Evolutionary conservation across 2,329 filamentous ascomycete species (phyloP), one percentile per base, ranked within the genome.

Genomic region (Falciphora oryzae): DNA sequence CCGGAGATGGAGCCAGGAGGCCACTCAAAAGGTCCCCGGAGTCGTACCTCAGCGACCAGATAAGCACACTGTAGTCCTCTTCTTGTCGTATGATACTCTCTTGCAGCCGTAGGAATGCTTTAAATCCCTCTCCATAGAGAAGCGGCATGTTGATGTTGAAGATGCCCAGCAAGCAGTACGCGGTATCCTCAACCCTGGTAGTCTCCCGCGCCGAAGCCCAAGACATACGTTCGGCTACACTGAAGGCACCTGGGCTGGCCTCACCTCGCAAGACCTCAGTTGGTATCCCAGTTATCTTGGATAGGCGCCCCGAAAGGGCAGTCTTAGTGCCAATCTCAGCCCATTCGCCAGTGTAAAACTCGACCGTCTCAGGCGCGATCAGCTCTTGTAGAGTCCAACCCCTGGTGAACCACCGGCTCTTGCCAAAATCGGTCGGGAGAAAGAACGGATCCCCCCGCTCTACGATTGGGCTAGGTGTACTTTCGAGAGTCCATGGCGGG

Each of bases 1-100:
- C 68, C n/a, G 78, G 25, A 84, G 80, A 0, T 86, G 89, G 71
- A 81, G 80, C 65, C n/a, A 73, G 65, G 14, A 72, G 66, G 3
- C 72, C 71, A 31, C 65, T 65, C 4, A 62, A 35, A 29, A 29
- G 22, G 53, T 31, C 35, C 14, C n/a, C 14, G 29, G 29, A 27
- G 35, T 69, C 65, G 2, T 63, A 28, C 38, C 25, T 18, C 13
- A 28, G 11, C 38, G 38, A 53, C 63, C 59, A 65, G 2, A 59
- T 59, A 31, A 65, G 62, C 2, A 65, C n/a, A 16, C 59, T 62
- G 25, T 65, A 59, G 59, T 65, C 63, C 28, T 62, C 63, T 3
- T 59, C 57, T 13, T 62, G 38, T 53, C 59, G 62, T 53, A 73
- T 68, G 31, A 74, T 73, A 58, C 71, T 71, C 35, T 73, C 65